Evolutionary conservation across 805 yeast genomes (phyloP), one percentile per base, ranked within the genome.

Genomic region (Kodamaea nitidulidarum): DNA sequence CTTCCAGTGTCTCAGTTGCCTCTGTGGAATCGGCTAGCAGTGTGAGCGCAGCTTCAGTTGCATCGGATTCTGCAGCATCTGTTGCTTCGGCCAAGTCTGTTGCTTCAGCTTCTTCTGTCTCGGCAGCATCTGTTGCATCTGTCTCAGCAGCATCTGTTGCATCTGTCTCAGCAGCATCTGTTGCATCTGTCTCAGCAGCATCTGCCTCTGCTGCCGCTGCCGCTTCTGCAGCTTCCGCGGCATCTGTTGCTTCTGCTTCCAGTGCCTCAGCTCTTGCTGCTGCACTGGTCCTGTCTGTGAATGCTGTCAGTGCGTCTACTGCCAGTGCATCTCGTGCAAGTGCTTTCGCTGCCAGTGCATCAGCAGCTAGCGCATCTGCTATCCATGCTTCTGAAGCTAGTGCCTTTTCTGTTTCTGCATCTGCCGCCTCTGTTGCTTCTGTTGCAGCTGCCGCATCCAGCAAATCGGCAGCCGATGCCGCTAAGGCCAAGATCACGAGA

Each of bases 81-180:
- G 36, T 28, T 20, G 38, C 41, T 3, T 18, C 27, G 12, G n/a
- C 6, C 4, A 24, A 24, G 16, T 33, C 61, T 14, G 36, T 29
- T 10, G 33, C 52, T 12, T 38, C 49, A 31, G 39, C 31, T 6
- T 36, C 43, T 16, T 43, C 56, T 39, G 51, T 60, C 1, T 62
- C 66, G 8, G 61, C 59, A 3, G 53, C 54, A 3, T 61, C 69
- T 43, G 31, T 47, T 9, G 60, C 60, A 7, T 51, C 36, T 29
- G 41, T 41, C 3, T 32, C 40, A 15, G 45, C 17, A 1, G 41
- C 31, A 8, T 36, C 44, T 34, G 37, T 42, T 7, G 40, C 46
- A 8, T 51, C 45, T 18, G 45, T 49, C 26, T 41, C 48, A 15
- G 50, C 52, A 14, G 43, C 49, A 6, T 46, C 55, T 32, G 35